These are phyloP conservation scores for Morella rubra DNA, from an alignment of 306 rosid species.

Conservation along the genomic window DNA sequence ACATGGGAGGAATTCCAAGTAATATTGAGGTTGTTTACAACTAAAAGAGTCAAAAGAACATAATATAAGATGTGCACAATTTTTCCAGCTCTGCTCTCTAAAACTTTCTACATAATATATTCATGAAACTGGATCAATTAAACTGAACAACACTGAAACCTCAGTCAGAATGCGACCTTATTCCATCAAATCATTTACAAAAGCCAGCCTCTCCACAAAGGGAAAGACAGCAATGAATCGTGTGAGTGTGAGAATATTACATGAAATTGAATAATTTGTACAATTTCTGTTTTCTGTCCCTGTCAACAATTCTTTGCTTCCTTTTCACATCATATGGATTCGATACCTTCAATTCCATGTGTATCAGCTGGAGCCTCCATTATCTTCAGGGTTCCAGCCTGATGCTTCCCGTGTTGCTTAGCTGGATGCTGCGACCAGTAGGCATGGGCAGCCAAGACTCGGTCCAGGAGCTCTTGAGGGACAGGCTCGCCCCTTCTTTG, in stretches of 20 bases:
- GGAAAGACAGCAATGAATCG: slow-evolving; percentile 53
- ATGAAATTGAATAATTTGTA: slow-evolving; percentile 62
- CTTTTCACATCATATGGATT: slow-evolving; percentile 52
- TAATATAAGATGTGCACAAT: slow-evolving; percentile 9
- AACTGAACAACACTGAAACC: slow-evolving; percentile 34
- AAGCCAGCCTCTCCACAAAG: slow-evolving; percentile 46
- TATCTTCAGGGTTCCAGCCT: slow-evolving; percentile 43
- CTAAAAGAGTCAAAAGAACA: slow-evolving; percentile 12
- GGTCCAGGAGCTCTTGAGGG: slow-evolving; percentile 79
- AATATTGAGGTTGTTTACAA: background rate
- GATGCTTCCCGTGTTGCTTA: slow-evolving; percentile 64
- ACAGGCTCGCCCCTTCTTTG: slow-evolving; percentile 97
- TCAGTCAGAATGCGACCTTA: slow-evolving; percentile 50
- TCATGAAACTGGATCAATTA: slow-evolving; percentile 35
- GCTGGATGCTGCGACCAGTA: slow-evolving; percentile 80
- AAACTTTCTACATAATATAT: slow-evolving; percentile 22
- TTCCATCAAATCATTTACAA: slow-evolving; percentile 71
- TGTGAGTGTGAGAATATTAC: slow-evolving; percentile 65
- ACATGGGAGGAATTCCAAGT: background rate
- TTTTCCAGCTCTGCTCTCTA: slow-evolving; percentile 21
- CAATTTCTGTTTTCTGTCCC: slow-evolving; percentile 49
- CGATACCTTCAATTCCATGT: slow-evolving; percentile 37
- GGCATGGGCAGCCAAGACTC: slow-evolving; percentile 84
- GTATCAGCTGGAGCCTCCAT: slow-evolving; percentile 44
- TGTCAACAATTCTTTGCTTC: slow-evolving; percentile 39